Evolutionary conservation across 2,329 filamentous ascomycete genomes (phyloP).

Genomic region (Leptographium wingfieldii): DNA sequence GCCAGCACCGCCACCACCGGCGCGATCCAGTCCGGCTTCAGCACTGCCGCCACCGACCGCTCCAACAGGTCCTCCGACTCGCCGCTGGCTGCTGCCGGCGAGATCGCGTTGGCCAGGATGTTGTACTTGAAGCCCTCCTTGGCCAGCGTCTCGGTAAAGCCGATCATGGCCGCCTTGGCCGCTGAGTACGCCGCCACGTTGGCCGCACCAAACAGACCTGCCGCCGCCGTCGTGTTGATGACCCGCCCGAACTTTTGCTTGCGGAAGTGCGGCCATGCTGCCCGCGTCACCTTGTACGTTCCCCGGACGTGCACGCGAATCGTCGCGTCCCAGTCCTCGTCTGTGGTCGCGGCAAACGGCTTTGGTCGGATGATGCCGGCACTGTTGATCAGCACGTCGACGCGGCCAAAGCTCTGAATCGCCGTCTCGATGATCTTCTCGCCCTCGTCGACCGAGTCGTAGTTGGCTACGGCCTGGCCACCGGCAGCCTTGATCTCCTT

Average conservation of each 20-base stretch:
- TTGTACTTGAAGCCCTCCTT: constrained; percentile 98
- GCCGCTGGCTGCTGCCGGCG: constrained; percentile 85
- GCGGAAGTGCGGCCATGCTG: constrained; percentile 93
- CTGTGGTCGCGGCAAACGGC: constrained; percentile 98
- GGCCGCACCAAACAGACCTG: constrained; percentile 89
- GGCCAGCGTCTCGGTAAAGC: constrained; percentile 93
- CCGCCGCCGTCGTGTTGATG: constrained; percentile 94
- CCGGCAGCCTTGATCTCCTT: constrained; percentile 75
- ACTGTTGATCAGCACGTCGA: constrained; percentile 96
- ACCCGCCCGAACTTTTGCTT: constrained; percentile 97
- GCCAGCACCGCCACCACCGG: constrained; percentile 81
- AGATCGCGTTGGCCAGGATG: constrained; percentile 89
- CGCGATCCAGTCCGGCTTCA: constrained; percentile 91
- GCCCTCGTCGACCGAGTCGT: constrained; percentile 86
- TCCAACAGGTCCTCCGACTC: constrained; percentile 96
- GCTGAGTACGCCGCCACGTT: constrained; percentile 96
- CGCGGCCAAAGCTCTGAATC: constrained; percentile 67
- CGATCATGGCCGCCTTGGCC: constrained; percentile 88
- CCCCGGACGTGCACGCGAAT: constrained; percentile 87
- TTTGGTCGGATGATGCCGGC: constrained; percentile 90
- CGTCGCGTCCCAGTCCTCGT: constrained; percentile 92
- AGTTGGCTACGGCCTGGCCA: constrained; percentile 95
- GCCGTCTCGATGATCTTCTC: constrained; percentile 89
- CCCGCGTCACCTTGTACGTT: constrained; percentile 87
- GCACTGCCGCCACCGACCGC: constrained; percentile 71